Conservation (phyloP, 73 alveolate genomes). For the Stentor coeruleus region DNA sequence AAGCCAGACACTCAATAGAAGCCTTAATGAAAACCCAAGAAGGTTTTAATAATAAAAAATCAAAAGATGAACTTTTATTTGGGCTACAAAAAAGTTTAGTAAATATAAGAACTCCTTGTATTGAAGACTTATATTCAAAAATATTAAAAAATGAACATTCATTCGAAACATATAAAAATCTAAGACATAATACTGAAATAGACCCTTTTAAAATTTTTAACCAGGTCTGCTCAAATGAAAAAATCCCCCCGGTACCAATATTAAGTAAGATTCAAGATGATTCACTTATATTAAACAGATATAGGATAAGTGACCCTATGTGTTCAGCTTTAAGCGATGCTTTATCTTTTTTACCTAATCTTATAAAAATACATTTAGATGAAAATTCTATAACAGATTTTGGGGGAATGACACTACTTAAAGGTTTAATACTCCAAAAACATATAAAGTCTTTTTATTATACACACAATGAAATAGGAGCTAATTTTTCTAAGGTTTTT, state of each 20-base stretch:
- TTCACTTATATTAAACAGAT: constrained; percentile 5
- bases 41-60: not conserved
- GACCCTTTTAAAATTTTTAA: not conserved
- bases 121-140: not conserved
- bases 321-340: constrained; percentile 3
- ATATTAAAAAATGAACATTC: not conserved
- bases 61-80: not conserved
- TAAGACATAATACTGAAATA: not conserved
- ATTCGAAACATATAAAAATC: not conserved
- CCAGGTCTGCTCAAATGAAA: not conserved
- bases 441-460: not conserved
- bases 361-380: not conserved
- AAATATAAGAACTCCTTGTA: not conserved
- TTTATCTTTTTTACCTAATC: not conserved
- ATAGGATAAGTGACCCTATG: not conserved
- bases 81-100: not conserved
- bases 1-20: not conserved
- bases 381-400: not conserved
- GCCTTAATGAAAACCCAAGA: not conserved
- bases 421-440: not conserved
- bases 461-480: not conserved
- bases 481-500: not conserved
- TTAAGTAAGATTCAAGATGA: not conserved
- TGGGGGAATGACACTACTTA: not conserved
- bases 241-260: not conserved